Evolutionary conservation across 371 early-diverging fungal genomes (phyloP).

Genomic region (Mortierella polycephala): DNA sequence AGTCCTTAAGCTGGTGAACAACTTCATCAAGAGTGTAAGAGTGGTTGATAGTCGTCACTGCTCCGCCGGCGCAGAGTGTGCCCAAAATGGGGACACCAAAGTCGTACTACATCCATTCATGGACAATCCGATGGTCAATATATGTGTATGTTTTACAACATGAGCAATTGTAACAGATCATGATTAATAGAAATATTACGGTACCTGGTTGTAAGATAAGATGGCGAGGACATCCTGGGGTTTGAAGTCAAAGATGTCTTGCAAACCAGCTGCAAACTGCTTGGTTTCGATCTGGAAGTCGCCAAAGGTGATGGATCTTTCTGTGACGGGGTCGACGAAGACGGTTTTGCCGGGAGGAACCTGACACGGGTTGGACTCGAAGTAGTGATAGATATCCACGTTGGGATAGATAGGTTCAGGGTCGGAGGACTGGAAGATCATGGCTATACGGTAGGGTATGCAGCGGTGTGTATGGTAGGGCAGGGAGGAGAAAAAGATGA

Average conservation of each 20-base stretch:
- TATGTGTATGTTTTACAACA: no score
- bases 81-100: slow-evolving; percentile 55
- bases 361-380: slow-evolving; percentile 60
- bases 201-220: slow-evolving; percentile 78
- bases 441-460: slow-evolving; percentile 8
- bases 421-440: slow-evolving; percentile 60
- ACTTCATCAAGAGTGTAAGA: slow-evolving; percentile 81
- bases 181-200: neutral
- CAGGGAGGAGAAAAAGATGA: neutral
- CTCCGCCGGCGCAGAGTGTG: slow-evolving; percentile 66
- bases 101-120: slow-evolving; percentile 30
- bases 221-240: slow-evolving; percentile 76
- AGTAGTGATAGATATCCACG: slow-evolving; percentile 73
- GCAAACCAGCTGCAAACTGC: slow-evolving; percentile 79
- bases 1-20: slow-evolving; percentile 76
- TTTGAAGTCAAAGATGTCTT: slow-evolving; percentile 63
- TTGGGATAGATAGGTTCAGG: slow-evolving; percentile 68
- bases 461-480: neutral
- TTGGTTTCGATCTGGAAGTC: slow-evolving; percentile 65
- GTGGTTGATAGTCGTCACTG: slow-evolving; percentile 80
- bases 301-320: slow-evolving; percentile 67
- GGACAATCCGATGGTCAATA: no score
- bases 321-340: slow-evolving; percentile 69
- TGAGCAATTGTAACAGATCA: neutral
- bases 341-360: slow-evolving; percentile 57